Evolutionary conservation across 441 rosid species (phyloP).

Genomic region (Jatropha podagrica): DNA sequence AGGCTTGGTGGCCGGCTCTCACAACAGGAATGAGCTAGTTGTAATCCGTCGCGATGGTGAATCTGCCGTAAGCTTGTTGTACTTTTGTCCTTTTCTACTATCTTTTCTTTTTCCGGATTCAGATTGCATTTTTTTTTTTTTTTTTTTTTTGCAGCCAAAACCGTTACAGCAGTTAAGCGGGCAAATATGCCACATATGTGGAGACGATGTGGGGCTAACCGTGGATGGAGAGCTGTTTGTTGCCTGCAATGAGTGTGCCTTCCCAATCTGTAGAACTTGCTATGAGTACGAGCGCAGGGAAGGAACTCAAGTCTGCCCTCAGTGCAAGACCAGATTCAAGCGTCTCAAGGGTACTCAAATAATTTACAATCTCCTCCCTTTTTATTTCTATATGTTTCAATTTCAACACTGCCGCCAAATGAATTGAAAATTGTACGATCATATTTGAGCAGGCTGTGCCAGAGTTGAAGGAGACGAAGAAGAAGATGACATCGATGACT

Average conservation of each 20-base stretch:
- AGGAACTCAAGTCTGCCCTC: conserved; percentile 54
- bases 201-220: conserved; percentile 44
- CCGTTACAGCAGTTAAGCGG: conserved; percentile 30
- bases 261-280: conserved; percentile 55
- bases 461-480: conserved; percentile 60
- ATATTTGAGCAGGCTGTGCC: conserved; percentile 36
- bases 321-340: conserved; percentile 56
- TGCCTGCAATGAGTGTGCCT: conserved; percentile 60
- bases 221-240: conserved; percentile 48
- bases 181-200: conserved; percentile 50
- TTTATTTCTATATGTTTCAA: not conserved
- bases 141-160: conserved; percentile 24
- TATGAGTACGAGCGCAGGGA: conserved; percentile 58
- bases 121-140: not conserved
- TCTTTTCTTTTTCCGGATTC: not conserved
- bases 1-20: conserved; percentile 50
- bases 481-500: conserved; percentile 53
- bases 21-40: conserved; percentile 45
- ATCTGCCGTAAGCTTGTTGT: conserved; percentile 28
- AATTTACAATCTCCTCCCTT: not conserved
- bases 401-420: not conserved
- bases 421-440: not conserved
- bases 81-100: not conserved
- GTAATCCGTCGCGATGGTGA: conserved; percentile 39
- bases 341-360: conserved; percentile 45